These are phyloP conservation scores for Garcia nutans DNA, from an alignment of 345 rosid species.

Conservation along the genomic window DNA sequence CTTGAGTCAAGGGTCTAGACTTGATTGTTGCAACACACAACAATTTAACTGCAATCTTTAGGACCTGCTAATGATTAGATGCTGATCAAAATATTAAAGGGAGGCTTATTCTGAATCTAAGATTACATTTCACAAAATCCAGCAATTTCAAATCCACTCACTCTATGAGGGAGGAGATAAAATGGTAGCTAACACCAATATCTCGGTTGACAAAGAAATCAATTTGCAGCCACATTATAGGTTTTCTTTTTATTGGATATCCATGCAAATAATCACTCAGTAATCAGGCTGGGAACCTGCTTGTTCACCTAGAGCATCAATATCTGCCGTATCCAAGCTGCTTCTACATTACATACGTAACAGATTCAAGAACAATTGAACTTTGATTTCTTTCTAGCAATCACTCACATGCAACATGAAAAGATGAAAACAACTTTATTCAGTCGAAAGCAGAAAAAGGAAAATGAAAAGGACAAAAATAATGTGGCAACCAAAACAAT, in stretches of 20 bases:
- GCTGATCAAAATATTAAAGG: too few species aligned
- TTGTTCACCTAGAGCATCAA: neutral
- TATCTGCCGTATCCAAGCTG: neutral
- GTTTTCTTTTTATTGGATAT: neutral
- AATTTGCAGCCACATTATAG: neutral
- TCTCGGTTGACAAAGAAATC: too few species aligned
- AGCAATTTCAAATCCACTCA: too few species aligned
- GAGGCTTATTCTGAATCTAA: too few species aligned
- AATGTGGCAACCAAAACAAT: neutral
- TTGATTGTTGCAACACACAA: too few species aligned
- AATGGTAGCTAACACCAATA: neutral
- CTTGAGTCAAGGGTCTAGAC: too few species aligned
- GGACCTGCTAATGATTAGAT: too few species aligned
- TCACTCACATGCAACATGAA: neutral
- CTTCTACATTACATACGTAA: neutral
- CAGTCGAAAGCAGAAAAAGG: neutral
- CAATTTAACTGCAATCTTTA: too few species aligned
- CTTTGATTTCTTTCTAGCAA: neutral
- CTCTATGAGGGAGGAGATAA: too few species aligned
- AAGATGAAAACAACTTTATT: neutral
- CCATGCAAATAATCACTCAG: neutral
- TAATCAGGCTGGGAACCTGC: neutral
- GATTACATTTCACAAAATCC: too few species aligned
- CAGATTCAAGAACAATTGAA: neutral
- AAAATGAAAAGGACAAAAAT: neutral